A percentile compares a stretch with the other conserved stretches of the same genome.
Conservation (phyloP, 1,139 yeast species). For the Taphrina flavorubra region DNA sequence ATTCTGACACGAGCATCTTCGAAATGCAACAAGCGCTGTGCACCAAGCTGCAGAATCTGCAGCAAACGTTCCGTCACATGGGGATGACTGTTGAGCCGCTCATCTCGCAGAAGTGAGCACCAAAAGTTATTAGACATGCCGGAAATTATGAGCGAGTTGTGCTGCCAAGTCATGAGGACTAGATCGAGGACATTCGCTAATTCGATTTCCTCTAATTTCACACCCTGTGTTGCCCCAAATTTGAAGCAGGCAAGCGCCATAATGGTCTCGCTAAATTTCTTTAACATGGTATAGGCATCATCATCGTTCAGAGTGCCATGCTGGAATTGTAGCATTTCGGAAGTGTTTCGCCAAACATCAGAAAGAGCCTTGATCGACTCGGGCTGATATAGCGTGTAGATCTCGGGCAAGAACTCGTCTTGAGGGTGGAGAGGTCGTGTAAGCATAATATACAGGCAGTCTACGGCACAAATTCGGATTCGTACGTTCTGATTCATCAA, state of each 20-base stretch:
- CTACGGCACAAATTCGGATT: constrained; percentile 82
- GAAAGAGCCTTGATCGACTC: constrained; percentile 73
- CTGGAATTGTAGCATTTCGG: constrained; percentile 61
- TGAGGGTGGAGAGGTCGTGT: constrained; percentile 75
- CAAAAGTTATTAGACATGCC: constrained; percentile 92
- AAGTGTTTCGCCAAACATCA: constrained; percentile 67
- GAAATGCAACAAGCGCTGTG: constrained; percentile 78
- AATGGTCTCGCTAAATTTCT: constrained; percentile 91
- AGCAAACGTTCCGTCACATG: constrained; percentile 57
- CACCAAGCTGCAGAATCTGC: constrained; percentile 72
- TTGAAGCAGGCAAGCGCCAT: constrained; percentile 84
- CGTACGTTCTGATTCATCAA: constrained; percentile 66
- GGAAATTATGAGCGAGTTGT: constrained; percentile 85
- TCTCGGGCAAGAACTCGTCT: constrained; percentile 77
- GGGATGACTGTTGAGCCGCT: constrained; percentile 49
- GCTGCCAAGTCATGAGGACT: constrained; percentile 78
- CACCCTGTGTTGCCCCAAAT: constrained; percentile 49
- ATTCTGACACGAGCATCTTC: constrained; percentile 66
- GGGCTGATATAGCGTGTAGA: constrained; percentile 76
- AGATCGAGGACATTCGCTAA: constrained; percentile 63
- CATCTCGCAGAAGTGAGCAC: constrained; percentile 61
- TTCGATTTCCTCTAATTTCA: constrained; percentile 50
- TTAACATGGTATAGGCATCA: constrained; percentile 72
- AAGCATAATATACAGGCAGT: constrained; percentile 85
- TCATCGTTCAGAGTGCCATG: constrained; percentile 54